Conservation (phyloP, 2,329 filamentous ascomycete species). For the Daldinia sp. region DNA sequence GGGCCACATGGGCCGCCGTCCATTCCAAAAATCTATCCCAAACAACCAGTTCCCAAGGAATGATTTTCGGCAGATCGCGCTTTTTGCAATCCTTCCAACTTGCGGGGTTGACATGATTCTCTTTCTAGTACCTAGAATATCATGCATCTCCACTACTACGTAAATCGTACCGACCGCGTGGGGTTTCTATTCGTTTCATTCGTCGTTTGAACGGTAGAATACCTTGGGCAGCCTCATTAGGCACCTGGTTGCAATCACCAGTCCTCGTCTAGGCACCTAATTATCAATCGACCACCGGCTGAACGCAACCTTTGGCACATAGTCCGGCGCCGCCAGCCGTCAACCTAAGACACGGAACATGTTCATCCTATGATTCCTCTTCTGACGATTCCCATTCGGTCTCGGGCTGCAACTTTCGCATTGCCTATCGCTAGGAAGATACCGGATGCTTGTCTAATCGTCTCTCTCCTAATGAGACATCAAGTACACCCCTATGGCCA, state of each 20-base stretch:
- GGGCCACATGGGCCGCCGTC: slow-evolving; percentile 21
- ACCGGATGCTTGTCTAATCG: neutral
- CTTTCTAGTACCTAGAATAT: slow-evolving; percentile 1
- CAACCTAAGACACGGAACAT: slow-evolving; percentile 10
- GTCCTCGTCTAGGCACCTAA: neutral
- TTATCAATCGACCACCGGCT: too few relatives aligned
- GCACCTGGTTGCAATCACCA: neutral
- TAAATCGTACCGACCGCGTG: neutral
- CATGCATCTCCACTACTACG: slow-evolving; percentile 10
- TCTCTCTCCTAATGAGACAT: neutral
- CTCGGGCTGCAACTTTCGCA: neutral
- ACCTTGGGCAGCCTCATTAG: too few relatives aligned
- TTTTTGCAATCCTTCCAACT: slow-evolving; percentile 30
- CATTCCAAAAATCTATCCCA: slow-evolving; percentile 27
- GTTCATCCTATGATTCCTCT: slow-evolving; percentile 12
- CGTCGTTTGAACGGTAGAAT: neutral
- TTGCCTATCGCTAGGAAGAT: neutral
- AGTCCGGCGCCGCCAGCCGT: slow-evolving; percentile 9
- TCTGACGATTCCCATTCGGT: neutral
- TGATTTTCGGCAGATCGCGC: slow-evolving; percentile 32
- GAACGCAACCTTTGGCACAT: slow-evolving; percentile 16
- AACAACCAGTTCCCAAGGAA: slow-evolving; percentile 14
- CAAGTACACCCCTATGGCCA: too few relatives aligned
- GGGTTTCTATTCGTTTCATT: too few relatives aligned
- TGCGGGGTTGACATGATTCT: slow-evolving; percentile 20